Conservation (phyloP, 1,284 basidiomycete genomes). For the Coriolopsis trogii region DNA sequence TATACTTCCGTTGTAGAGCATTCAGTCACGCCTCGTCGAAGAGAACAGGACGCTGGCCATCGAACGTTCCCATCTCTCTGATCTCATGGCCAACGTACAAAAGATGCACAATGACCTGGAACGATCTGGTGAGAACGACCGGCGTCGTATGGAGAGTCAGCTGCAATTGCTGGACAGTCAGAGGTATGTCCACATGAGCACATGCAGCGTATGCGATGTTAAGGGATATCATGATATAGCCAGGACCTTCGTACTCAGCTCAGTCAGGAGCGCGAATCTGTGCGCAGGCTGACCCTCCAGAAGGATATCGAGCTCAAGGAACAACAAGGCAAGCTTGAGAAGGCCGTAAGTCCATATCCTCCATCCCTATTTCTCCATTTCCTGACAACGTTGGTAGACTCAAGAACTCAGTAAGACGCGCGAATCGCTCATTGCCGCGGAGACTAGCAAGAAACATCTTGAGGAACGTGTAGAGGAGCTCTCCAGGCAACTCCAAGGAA, state of each 20-base stretch:
- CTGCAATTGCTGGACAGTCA: slow-evolving; percentile 80
- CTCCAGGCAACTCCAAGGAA: slow-evolving; percentile 70
- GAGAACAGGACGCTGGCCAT: slow-evolving; percentile 82
- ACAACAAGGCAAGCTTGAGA: slow-evolving; percentile 74
- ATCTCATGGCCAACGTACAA: slow-evolving; percentile 87
- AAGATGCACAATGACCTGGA: slow-evolving; percentile 90
- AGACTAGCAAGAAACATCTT: slow-evolving; percentile 82
- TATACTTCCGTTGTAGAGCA: slow-evolving; percentile 47
- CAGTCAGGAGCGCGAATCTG: slow-evolving; percentile 79
- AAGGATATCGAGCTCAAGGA: slow-evolving; percentile 84
- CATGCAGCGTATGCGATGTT: background rate
- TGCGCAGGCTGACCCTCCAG: slow-evolving; percentile 72
- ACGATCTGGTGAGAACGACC: slow-evolving; percentile 78
- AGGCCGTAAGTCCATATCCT: slow-evolving; percentile 53
- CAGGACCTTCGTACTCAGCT: slow-evolving; percentile 78
- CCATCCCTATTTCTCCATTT: background rate
- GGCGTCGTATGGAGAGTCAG: slow-evolving; percentile 78
- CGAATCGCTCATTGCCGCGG: slow-evolving; percentile 73
- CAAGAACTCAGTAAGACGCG: slow-evolving; percentile 72
- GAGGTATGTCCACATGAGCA: slow-evolving; percentile 50
- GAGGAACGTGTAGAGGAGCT: slow-evolving; percentile 79
- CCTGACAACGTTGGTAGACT: slow-evolving; percentile 41
- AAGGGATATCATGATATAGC: slow-evolving; percentile 40
- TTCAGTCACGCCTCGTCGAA: slow-evolving; percentile 78
- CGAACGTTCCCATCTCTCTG: slow-evolving; percentile 84